Conservation (phyloP, 352 stramenopile genomes). For the Thraustotheca clavata region DNA sequence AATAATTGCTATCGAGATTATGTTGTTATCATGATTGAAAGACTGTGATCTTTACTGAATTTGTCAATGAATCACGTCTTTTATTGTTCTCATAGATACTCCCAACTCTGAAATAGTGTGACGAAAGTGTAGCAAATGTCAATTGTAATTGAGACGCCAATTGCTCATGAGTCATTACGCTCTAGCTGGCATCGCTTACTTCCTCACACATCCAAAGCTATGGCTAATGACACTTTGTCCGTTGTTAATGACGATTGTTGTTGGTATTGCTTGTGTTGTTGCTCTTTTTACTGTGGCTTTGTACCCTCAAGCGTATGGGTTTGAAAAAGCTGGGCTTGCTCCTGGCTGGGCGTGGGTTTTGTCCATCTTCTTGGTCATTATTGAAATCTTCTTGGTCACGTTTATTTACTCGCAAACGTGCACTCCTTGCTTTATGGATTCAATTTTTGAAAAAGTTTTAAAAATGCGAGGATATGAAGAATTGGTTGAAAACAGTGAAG, state of each 20-base stretch:
- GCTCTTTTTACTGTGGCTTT: conserved; percentile 38
- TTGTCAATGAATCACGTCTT: too few relatives aligned
- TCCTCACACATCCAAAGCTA: conserved; percentile 44
- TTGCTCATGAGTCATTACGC: conserved; percentile 5
- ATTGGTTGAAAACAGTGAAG: conserved; percentile 33
- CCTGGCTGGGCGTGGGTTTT: conserved; percentile 46
- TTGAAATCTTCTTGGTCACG: conserved; percentile 65
- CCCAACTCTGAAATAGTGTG: too few relatives aligned
- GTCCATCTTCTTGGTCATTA: conserved; percentile 43
- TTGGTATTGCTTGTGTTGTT: conserved; percentile 37
- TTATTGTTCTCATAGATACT: too few relatives aligned
- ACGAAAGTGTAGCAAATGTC: too few relatives aligned
- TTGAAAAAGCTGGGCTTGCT: conserved; percentile 33
- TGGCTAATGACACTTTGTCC: conserved; percentile 48
- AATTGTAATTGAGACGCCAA: neutral
- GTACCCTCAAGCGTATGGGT: conserved; percentile 35
- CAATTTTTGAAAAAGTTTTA: conserved; percentile 57
- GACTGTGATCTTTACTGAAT: too few relatives aligned
- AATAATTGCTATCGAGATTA: too few relatives aligned
- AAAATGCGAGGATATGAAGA: conserved; percentile 35
- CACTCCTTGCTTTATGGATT: conserved; percentile 48
- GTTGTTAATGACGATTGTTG: conserved; percentile 45
- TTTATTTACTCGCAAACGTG: conserved; percentile 55
- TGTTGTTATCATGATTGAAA: too few relatives aligned
- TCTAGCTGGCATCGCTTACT: conserved; percentile 30